Base-by-base conservation (phyloP, 148 eudicot genomes). In the Selenicereus undatus region DNA sequence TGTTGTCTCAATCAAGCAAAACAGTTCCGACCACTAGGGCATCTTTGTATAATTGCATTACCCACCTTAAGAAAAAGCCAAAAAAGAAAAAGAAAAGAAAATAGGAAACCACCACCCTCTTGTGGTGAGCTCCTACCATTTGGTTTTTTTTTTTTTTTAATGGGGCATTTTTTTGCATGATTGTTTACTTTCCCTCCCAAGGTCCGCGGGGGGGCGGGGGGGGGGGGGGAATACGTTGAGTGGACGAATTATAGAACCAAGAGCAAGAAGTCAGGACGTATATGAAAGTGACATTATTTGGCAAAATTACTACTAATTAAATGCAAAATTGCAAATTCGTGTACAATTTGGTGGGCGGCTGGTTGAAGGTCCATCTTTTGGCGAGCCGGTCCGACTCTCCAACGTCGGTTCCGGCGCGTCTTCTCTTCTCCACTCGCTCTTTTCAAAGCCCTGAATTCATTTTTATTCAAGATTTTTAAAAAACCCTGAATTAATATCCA, bases 361-460 rank as follows among this genome's bases (percentile, higher is more conserved):
- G 22, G 27, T 64, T 66, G 32, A 11, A 68, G 45, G 65, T 74
- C 74, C 75, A 79, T 71, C 80, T 77, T 71, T 76, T 62, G 74
- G 83, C 83, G 83, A 83, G 86, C 80, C 78, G 76, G 80, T 35
- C 76, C 77, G 77, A 62, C 58, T 76, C 21, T 60, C 65, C 7
- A 35, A 76, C 69, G 81, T 83, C 80, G 85, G 82, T 35, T 27
- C 82, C 79, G 72, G 39, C 36, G 43, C 64, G 79, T 75, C 52
- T 75, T 70, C 76, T 51, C 78, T 51, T 72, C 62, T 51, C 48
- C 52, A 18, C 68, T 29, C 56, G 48, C 29, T 64, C 71, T 27
- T 8, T 27, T 66, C 71, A 27, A 64, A 66, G n/a, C 70, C 70
- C 26, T 17, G 20, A 22, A 65, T 62, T 45, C 50, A 45, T 45